Conservation (phyloP, 2,329 filamentous ascomycete species). For the Cryphonectria carpinicola region DNA sequence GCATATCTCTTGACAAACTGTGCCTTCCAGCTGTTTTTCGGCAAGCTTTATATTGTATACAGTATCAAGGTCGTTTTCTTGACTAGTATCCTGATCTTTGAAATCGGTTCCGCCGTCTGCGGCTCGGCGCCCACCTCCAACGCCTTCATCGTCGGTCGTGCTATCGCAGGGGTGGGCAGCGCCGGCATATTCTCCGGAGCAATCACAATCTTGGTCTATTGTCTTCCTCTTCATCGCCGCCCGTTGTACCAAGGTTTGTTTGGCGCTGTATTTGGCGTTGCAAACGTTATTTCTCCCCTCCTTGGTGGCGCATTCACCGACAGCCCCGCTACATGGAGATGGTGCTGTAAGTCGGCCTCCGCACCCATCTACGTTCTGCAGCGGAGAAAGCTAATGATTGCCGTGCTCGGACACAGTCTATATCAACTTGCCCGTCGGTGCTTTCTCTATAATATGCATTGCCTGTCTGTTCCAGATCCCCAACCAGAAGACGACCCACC, state of each 20-base stretch:
- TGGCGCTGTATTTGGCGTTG: conserved; percentile 23
- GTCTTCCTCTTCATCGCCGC: not conserved
- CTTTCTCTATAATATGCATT: no score
- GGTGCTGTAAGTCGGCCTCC: not conserved
- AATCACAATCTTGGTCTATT: conserved; percentile 16
- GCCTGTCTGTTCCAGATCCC: not conserved
- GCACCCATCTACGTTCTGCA: no score
- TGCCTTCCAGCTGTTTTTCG: conserved; percentile 1
- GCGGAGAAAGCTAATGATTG: no score
- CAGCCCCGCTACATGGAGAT: not conserved
- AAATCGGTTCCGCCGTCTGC: not conserved
- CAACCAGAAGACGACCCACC: no score
- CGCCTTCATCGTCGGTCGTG: conserved; percentile 5
- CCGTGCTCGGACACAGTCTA: not conserved
- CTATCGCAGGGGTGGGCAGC: not conserved
- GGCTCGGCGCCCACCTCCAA: not conserved
- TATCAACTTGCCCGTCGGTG: not conserved
- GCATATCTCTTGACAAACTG: not conserved
- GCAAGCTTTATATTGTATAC: not conserved
- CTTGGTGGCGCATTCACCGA: not conserved
- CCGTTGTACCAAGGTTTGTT: conserved; percentile 26
- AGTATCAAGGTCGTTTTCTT: not conserved
- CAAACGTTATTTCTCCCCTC: not conserved
- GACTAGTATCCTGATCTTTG: not conserved
- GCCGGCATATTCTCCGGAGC: conserved; percentile 26